phyloP scores from a whole-genome alignment of 257 asterid genomes.

The Rhazya stricta region DNA sequence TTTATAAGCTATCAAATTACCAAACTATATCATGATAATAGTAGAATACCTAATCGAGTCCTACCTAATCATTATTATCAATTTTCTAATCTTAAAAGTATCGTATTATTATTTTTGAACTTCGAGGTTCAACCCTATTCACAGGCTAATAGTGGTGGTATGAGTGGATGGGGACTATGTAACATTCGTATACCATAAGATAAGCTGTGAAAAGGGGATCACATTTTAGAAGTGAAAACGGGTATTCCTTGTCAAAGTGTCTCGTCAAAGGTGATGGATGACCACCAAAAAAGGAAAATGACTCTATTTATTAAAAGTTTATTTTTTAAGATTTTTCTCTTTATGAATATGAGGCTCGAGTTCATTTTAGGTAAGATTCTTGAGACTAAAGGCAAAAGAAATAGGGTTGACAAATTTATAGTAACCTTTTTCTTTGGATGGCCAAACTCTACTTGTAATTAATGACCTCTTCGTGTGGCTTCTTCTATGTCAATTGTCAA shows the following conservation, averaged over 20 bases:
- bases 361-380: background rate
- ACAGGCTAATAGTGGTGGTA: no score
- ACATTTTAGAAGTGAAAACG: background rate
- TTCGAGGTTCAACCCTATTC: no score
- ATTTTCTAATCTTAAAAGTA: no score
- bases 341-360: no score
- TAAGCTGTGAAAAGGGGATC: background rate
- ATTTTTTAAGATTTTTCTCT: no score
- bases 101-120: no score
- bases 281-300: background rate
- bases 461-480: slow-evolving; percentile 13
- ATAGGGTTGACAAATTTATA: background rate
- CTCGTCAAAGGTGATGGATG: background rate
- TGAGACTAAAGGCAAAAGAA: background rate
- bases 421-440: background rate
- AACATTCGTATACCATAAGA: background rate
- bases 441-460: slow-evolving; percentile 7
- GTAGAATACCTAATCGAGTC: no score
- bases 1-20: no score
- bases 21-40: no score
- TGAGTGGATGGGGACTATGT: background rate
- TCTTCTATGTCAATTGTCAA: slow-evolving; percentile 34
- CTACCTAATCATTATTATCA: no score
- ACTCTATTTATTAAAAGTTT: background rate
- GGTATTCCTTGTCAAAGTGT: background rate